These are phyloP conservation scores for Bipolaris cookei DNA, from an alignment of 2,329 filamentous ascomycete species.

Conservation along the genomic window DNA sequence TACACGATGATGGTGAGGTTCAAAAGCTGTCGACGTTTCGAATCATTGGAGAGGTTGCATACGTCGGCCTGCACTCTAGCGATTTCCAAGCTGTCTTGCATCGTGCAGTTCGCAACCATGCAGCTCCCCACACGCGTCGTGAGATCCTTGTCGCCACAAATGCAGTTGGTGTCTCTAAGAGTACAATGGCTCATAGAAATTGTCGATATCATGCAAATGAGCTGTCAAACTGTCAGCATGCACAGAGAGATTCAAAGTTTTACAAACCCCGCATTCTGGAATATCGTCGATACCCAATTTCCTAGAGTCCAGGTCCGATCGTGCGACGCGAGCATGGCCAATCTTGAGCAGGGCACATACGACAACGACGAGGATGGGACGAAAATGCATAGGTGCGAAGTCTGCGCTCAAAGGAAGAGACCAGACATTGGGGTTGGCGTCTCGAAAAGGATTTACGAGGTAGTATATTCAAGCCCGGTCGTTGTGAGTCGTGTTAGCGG, in stretches of 20 bases:
- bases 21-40: slow-evolving; percentile 5
- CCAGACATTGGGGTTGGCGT: background rate
- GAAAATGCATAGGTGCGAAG: slow-evolving; percentile 7
- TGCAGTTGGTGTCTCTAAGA: slow-evolving; percentile 25
- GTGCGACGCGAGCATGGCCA: background rate
- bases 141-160: slow-evolving; percentile 21
- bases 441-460: background rate
- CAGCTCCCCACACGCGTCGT: slow-evolving; percentile 16
- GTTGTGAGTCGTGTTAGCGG: background rate
- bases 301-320: background rate
- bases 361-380: background rate
- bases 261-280: slow-evolving; percentile 28
- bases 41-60: slow-evolving; percentile 28
- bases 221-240: slow-evolving; percentile 12
- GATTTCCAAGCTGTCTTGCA: slow-evolving; percentile 26
- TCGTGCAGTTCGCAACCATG: slow-evolving; percentile 33
- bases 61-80: slow-evolving; percentile 31
- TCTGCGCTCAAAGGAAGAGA: background rate
- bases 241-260: background rate
- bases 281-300: slow-evolving; percentile 23
- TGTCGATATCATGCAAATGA: slow-evolving; percentile 23
- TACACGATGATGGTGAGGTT: slow-evolving; percentile 23
- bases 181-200: slow-evolving; percentile 22
- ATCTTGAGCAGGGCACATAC: slow-evolving; percentile 5
- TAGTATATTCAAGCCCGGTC: background rate